Evolutionary conservation across 805 yeast species (phyloP), one percentile per base, ranked within the genome.

Genomic region (Cephaloascus fragrans): DNA sequence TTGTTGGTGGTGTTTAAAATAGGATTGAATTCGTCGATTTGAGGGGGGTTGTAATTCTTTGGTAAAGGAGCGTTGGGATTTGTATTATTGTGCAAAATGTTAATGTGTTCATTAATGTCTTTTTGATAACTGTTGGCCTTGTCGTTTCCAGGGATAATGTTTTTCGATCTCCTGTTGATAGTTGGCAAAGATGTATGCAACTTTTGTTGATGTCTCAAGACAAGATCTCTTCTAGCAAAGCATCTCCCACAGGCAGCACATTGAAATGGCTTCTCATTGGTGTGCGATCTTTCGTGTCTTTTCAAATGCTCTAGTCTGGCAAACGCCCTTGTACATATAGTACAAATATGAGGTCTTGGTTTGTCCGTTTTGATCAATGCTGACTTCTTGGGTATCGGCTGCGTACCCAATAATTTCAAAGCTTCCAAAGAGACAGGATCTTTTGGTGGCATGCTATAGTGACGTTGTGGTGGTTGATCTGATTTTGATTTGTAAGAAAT

Each of bases 201-300:
- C 55, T 93, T 93, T 61, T 88, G 97, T 62, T 87, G 96, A 64
- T 93, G 98, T 43, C 98, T 73, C 39, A 93, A 69, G 20, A 93
- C 87, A 53, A 83, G 68, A 55, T 83, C 90, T 41, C 97, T 66
- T 41, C 98, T 69, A 3, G 97, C 97, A 64, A 93, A 90, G 54
- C 96, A 84, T 37, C 97, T 77, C 26, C 95, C 97, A 60, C 97
- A 90, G 6, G 89, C 89, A 2, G 95, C 94, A 62, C 98, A 90
- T 55, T 86, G 93, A 62, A 83, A 90, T 1, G 97, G 97, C 56
- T 88, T 88, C 59, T 89, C 97, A 56, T 89, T 86, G 8, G 98
- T 90, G 57, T 90, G 98, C 0, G 94, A 81, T 32, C 97, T 67
- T 50, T 88, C 94, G 55, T 90, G 98, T 41, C 98, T 78, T 58